Evolutionary conservation across 345 rosid species (phyloP).

Genomic region (Salix viminalis): DNA sequence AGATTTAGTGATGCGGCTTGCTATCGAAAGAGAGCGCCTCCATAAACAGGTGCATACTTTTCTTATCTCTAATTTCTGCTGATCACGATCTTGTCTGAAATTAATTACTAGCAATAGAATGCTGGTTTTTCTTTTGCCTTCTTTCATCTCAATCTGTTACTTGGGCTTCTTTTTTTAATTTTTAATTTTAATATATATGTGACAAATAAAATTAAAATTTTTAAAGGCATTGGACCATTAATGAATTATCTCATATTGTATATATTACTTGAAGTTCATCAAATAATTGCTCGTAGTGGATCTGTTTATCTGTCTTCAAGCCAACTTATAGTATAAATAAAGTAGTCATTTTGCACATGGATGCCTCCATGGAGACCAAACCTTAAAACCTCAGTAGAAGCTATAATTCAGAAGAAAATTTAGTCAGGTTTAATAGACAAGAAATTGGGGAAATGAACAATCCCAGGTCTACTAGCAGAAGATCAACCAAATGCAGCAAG

Average conservation of each 20-base stretch:
- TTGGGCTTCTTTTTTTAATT: not conserved
- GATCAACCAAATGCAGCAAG: not conserved
- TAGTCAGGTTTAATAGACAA: not conserved
- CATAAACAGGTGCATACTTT: slow-evolving; percentile 60
- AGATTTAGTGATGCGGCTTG: slow-evolving; percentile 69
- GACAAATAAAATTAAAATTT: not conserved
- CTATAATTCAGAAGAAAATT: not conserved
- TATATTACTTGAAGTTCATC: not conserved
- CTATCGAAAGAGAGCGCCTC: slow-evolving; percentile 82
- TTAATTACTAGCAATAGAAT: not conserved
- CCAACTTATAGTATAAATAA: not conserved
- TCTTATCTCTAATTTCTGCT: not conserved
- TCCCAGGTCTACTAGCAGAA: not conserved
- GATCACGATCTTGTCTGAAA: not conserved
- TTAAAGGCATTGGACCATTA: not conserved
- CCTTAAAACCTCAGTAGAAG: not conserved
- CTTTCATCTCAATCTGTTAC: not conserved
- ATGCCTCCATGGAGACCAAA: not conserved
- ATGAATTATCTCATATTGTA: not conserved
- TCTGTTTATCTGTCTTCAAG: not conserved
- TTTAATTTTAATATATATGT: not conserved
- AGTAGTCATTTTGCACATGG: not conserved
- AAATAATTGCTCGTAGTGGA: not conserved
- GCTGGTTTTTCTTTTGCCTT: not conserved
- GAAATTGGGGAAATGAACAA: not conserved